A percentile compares a stretch with the other conserved stretches of the same genome.
Conservation (phyloP, 1,139 yeast species). For the Eremothecium sinecaudum region DNA sequence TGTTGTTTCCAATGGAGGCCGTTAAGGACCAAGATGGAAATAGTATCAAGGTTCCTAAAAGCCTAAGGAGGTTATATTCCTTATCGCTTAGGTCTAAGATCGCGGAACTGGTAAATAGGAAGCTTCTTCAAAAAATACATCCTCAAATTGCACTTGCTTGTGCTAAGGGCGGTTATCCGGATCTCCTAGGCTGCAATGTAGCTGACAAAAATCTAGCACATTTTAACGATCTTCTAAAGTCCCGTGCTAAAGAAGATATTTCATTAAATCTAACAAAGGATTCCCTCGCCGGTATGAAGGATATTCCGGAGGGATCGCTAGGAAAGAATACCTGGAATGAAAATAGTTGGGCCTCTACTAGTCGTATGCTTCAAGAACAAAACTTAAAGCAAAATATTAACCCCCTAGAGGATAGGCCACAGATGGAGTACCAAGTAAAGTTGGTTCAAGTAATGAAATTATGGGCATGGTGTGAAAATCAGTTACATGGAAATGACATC, state of each 20-base stretch:
- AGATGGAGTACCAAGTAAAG: constrained; percentile 32
- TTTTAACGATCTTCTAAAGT: constrained; percentile 13
- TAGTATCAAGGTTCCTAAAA: constrained; percentile 40
- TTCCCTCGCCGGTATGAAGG: constrained; percentile 13
- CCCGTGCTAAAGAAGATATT: constrained; percentile 14
- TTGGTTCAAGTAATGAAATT: constrained; percentile 48
- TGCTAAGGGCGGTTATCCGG: constrained; percentile 14
- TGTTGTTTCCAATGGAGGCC: constrained; percentile 39
- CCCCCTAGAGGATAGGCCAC: constrained; percentile 4
- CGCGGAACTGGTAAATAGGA: constrained; percentile 48
- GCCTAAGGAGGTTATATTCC: constrained; percentile 43
- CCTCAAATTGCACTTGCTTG: constrained; percentile 13
- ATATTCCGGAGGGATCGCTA: constrained; percentile 9
- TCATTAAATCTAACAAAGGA: constrained; percentile 11
- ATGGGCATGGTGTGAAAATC: constrained; percentile 54
- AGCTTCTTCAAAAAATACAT: constrained; percentile 22
- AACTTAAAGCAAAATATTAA: constrained; percentile 9
- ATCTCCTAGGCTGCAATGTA: constrained; percentile 14
- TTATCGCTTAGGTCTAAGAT: constrained; percentile 48
- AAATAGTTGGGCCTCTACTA: constrained; percentile 14
- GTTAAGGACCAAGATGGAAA: constrained; percentile 25
- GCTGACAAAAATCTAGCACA: constrained; percentile 11
- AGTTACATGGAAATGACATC: constrained; percentile 36
- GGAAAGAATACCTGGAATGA: constrained; percentile 7
- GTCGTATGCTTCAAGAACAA: constrained; percentile 14